Evolutionary conservation across 148 eudicot genomes (phyloP).

Genomic region (Spergularia bocconei): DNA sequence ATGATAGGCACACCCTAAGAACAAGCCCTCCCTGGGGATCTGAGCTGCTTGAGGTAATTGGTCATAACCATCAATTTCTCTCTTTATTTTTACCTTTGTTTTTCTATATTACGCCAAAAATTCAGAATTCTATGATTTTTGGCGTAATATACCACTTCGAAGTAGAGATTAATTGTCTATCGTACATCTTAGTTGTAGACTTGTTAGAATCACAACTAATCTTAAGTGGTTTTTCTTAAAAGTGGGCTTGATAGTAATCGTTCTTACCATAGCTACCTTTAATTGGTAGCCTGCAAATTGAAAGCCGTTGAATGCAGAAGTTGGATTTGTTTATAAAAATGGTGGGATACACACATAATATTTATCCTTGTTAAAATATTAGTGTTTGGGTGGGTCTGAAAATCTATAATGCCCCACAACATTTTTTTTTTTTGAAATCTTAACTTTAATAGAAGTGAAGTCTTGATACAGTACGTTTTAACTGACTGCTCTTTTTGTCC

Average conservation of each 20-base stretch:
- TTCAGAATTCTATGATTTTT: neutral
- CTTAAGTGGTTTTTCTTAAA: neutral
- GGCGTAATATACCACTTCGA: neutral
- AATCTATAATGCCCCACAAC: neutral
- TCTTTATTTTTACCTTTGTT: neutral
- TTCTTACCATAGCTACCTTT: neutral
- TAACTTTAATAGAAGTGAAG: neutral
- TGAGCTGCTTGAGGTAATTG: slow-evolving; percentile 92
- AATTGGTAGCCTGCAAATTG: neutral
- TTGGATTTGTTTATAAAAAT: neutral
- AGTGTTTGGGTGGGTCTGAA: neutral
- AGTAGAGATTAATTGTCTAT: neutral
- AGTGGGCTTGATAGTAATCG: neutral
- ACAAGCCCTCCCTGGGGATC: slow-evolving; percentile 99
- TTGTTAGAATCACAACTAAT: neutral
- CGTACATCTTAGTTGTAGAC: neutral
- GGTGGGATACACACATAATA: neutral
- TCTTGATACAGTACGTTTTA: neutral
- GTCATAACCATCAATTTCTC: neutral
- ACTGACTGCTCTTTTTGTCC: neutral
- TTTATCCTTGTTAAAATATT: neutral
- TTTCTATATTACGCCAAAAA: neutral
- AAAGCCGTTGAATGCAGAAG: neutral
- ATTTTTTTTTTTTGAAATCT: neutral
- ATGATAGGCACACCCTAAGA: slow-evolving; percentile 91